A percentile compares a stretch with the other conserved stretches of the same genome.
These are phyloP conservation scores for Leptomonas seymouri DNA, from an alignment of 208 protist species.

Conservation along the genomic window DNA sequence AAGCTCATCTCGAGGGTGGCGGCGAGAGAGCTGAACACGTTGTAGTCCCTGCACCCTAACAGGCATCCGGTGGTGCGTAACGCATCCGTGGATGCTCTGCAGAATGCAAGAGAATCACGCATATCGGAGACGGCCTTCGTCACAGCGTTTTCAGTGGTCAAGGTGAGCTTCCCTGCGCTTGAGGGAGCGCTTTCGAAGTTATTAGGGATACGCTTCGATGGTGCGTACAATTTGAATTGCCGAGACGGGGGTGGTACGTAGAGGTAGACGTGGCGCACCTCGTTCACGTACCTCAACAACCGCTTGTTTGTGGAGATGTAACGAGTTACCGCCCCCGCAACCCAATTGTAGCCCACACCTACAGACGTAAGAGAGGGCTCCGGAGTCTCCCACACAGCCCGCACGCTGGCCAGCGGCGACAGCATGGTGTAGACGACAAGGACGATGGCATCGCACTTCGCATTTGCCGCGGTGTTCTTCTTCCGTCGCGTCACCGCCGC, in stretches of 20 bases:
- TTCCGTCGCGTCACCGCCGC: background rate
- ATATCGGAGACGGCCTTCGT: background rate
- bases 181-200: background rate
- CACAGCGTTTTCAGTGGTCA: background rate
- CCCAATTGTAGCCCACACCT: background rate
- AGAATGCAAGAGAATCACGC: constrained; percentile 8
- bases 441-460: constrained; percentile 11
- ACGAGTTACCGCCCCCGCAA: constrained; percentile 18
- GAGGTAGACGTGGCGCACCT: constrained; percentile 2
- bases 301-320: constrained; percentile 22
- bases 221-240: background rate
- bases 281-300: background rate
- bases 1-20: background rate
- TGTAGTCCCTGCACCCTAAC: background rate
- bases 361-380: background rate
- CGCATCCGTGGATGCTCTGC: background rate
- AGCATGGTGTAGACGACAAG: constrained; percentile 11
- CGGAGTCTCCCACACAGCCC: constrained; percentile 2
- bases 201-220: too few species aligned
- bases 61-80: background rate
- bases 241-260: constrained; percentile 4
- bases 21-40: background rate
- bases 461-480: background rate
- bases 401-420: constrained; percentile 17
- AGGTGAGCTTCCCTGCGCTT: background rate